Evolutionary conservation across 495 filamentous ascomycete species (phyloP), one percentile per base, ranked within the genome.

Genomic region (Oidiodendron maius): DNA sequence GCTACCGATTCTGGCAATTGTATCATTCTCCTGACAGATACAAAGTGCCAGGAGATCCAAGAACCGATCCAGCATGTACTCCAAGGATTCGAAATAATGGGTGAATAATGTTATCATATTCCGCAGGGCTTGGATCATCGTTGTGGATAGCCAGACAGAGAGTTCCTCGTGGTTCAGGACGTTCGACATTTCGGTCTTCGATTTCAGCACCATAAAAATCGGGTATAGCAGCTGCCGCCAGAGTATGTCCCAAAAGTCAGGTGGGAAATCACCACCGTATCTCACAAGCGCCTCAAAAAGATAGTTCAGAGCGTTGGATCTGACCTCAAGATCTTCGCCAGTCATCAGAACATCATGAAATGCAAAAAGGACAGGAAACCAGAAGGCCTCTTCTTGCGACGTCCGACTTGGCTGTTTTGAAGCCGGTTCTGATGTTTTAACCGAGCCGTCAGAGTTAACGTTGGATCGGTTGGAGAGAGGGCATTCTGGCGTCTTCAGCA

Each of bases 271-370:
- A 18, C 88, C 87, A 38, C 94, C 93, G 53, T 97, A 89, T 34
- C 81, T 78, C 35, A 93, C 85, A 3, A 99, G 72, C 0, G 87
- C 88, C 35, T 97, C 91, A 51, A 99, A 99, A 42, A 99, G 84
- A 64, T 97, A 97, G 46, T 86, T 91, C 37, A 96, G 77, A 3
- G 93, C 93, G 52, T 89, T 91, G 35, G 90, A 95, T 52, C 93
- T 82, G 38, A 95, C 91, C 62, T 99, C 93, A n/a, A 99, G 76
- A 61, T 99, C 93, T 63, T 97, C 93, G 2, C 93, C 93, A 23
- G 93, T 99, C 93, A 99, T 99, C 17, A 99, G 71, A 17, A 97
- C 90, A 66, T 99, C 93, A 65, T 99, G 93, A 71, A 97, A 97
- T 4, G 94, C 90, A 62, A 97, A 97, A 11, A 99, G 75, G 23